Conservation (phyloP, 2,329 filamentous ascomycete genomes). For the Sclerotinia spermophila region DNA sequence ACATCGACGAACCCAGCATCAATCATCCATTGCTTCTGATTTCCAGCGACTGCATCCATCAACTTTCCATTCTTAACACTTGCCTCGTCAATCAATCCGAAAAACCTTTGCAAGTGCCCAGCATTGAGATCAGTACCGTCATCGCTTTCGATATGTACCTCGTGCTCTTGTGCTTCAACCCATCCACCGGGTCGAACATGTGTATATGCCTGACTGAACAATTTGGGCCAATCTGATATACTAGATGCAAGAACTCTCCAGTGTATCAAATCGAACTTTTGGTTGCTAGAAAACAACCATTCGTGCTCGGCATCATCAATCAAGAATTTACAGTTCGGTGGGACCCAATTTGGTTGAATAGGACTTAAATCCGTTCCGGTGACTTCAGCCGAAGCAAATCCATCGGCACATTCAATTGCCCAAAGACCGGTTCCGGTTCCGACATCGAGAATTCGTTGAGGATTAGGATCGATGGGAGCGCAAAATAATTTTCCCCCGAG, state of each 20-base stretch:
- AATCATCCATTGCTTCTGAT: constrained; percentile 40
- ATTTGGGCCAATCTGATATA: constrained; percentile 51
- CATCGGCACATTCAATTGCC: constrained; percentile 57
- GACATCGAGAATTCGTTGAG: constrained; percentile 53
- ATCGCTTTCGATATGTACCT: constrained; percentile 47
- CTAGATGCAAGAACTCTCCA: constrained; percentile 54
- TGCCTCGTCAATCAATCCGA: constrained; percentile 45
- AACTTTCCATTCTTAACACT: constrained; percentile 46
- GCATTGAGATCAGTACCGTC: constrained; percentile 40
- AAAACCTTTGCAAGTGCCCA: constrained; percentile 47
- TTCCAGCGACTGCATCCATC: constrained; percentile 42
- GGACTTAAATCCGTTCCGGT: constrained; percentile 56
- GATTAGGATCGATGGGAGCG: constrained; percentile 47
- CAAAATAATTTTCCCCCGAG: constrained; percentile 43
- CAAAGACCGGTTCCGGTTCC: constrained; percentile 58
- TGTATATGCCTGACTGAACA: constrained; percentile 46
- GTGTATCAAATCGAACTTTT: constrained; percentile 57
- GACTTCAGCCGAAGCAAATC: constrained; percentile 45
- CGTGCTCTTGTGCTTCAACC: constrained; percentile 54
- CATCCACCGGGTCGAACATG: constrained; percentile 53
- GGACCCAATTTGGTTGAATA: constrained; percentile 56
- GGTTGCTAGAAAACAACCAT: constrained; percentile 48
- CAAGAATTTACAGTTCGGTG: constrained; percentile 56
- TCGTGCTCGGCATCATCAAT: constrained; percentile 61
- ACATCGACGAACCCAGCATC: constrained; percentile 52